A percentile compares a stretch with the other conserved stretches of the same genome.
phyloP scores from a whole-genome alignment of 225 moss, liverwort and hornwort species.

The Polytrichum commune region DNA sequence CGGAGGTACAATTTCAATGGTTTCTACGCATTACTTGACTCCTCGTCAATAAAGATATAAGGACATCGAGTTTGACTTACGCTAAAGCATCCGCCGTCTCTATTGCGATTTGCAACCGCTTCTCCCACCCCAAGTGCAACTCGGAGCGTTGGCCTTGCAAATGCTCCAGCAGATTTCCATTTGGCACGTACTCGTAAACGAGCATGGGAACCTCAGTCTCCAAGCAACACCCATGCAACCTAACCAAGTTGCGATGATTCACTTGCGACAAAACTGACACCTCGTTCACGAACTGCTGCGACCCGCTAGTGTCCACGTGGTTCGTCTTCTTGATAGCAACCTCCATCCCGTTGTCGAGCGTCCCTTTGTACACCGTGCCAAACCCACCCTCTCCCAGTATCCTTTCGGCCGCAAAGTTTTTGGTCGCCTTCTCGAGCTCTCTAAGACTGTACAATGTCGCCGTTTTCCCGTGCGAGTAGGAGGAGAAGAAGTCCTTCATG shows the following conservation, averaged over 20 bases:
- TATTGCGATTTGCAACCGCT: constrained; percentile 34
- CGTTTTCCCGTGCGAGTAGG: background rate
- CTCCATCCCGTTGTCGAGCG: constrained; percentile 13
- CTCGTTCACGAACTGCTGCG: constrained; percentile 44
- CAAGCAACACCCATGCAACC: constrained; percentile 47
- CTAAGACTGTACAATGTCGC: background rate
- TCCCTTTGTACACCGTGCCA: constrained; percentile 38
- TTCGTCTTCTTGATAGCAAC: constrained; percentile 34
- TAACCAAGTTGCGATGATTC: constrained; percentile 50
- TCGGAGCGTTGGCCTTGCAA: constrained; percentile 10
- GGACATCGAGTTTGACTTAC: background rate
- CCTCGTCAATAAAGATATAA: too few relatives aligned
- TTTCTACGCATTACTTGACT: too few relatives aligned
- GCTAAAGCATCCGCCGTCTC: constrained; percentile 38
- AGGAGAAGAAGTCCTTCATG: background rate
- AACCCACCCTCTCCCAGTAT: constrained; percentile 32
- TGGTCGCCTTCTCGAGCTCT: constrained; percentile 22
- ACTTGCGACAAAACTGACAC: constrained; percentile 48
- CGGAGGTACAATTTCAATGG: too few relatives aligned
- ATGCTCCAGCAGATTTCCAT: constrained; percentile 39
- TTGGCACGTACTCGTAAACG: constrained; percentile 42
- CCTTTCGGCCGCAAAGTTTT: constrained; percentile 19
- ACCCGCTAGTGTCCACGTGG: background rate
- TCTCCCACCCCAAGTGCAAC: constrained; percentile 21
- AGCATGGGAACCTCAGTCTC: constrained; percentile 44